These are phyloP conservation scores for Lathyrus aphaca DNA, from an alignment of 306 rosid genomes.

Conservation along the genomic window DNA sequence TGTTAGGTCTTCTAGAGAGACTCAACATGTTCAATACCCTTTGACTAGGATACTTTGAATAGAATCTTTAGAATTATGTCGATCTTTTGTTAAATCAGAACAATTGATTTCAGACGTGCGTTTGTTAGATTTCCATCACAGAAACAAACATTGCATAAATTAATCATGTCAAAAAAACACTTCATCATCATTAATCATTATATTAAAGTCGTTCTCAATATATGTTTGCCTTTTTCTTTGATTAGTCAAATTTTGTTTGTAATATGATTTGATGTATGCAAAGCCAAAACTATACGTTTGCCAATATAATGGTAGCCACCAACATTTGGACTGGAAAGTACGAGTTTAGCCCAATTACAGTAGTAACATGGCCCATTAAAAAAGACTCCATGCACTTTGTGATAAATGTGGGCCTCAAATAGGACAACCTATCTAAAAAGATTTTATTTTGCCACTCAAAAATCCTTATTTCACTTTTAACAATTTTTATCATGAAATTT, in stretches of 20 bases:
- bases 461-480: background rate
- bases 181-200: background rate
- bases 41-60: too few species aligned
- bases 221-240: background rate
- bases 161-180: too few species aligned
- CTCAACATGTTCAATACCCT: too few species aligned
- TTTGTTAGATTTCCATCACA: too few species aligned
- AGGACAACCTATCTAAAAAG: conserved; percentile 23
- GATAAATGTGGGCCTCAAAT: conserved; percentile 44
- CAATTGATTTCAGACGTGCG: too few species aligned
- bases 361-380: conserved; percentile 38
- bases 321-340: background rate
- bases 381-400: conserved; percentile 43
- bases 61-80: too few species aligned
- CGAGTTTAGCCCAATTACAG: conserved; percentile 30
- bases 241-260: background rate
- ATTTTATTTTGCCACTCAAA: background rate
- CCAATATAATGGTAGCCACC: background rate
- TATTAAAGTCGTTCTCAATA: background rate
- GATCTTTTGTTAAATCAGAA: too few species aligned
- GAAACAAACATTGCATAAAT: too few species aligned
- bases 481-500: background rate
- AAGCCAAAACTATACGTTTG: background rate
- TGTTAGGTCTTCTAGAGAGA: too few species aligned
- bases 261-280: background rate